These are phyloP conservation scores for Asterella californica DNA, from an alignment of 225 moss, liverwort and hornwort species.

Conservation along the genomic window DNA sequence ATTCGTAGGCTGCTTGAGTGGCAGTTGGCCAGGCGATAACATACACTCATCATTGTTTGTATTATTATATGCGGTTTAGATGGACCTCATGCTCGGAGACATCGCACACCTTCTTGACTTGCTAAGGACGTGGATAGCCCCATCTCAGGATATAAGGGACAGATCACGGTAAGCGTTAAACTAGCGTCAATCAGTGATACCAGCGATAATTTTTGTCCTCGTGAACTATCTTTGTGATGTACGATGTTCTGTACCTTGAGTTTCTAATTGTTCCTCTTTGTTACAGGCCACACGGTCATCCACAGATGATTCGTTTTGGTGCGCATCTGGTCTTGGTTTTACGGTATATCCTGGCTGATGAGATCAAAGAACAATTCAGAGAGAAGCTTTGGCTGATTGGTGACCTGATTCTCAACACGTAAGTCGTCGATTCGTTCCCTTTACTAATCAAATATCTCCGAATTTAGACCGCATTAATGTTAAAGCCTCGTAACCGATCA, in stretches of 20 bases:
- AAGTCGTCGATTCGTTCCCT: background rate
- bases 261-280: background rate
- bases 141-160: slow-evolving; percentile 52
- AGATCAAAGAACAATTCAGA: slow-evolving; percentile 63
- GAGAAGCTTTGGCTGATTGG: slow-evolving; percentile 90
- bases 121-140: slow-evolving; percentile 85
- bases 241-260: background rate
- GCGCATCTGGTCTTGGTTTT: slow-evolving; percentile 90
- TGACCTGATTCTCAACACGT: slow-evolving; percentile 86
- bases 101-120: slow-evolving; percentile 84
- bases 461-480: background rate
- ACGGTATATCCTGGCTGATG: slow-evolving; percentile 73
- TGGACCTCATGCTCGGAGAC: slow-evolving; percentile 94
- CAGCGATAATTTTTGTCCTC: no score
- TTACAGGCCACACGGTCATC: slow-evolving; percentile 83
- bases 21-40: background rate
- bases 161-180: slow-evolving; percentile 29
- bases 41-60: background rate
- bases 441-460: background rate
- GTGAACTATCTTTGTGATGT: background rate
- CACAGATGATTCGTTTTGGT: slow-evolving; percentile 94
- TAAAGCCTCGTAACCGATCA: background rate
- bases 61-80: slow-evolving; percentile 41
- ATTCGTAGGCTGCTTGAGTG: background rate
- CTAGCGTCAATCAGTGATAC: background rate